Evolutionary conservation across 768 basidiomycete species (phyloP).

Genomic region (Psilocybe cyanescens): DNA sequence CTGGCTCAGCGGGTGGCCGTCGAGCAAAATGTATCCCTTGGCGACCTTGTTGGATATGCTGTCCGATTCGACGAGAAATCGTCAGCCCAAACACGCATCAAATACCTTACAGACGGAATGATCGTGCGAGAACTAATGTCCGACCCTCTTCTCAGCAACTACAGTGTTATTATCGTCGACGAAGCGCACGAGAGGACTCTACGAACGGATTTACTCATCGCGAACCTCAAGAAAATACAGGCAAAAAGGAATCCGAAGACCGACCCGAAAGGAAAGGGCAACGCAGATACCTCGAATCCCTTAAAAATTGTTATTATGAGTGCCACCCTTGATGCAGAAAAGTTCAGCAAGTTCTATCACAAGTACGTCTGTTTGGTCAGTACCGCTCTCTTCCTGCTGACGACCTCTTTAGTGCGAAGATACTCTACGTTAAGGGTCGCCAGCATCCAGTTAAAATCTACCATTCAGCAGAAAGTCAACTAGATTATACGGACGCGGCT

Average conservation of each 20-base stretch:
- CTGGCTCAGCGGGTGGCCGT: conserved; percentile 90
- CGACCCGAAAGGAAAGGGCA: conserved; percentile 48
- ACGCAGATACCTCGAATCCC: conserved; percentile 50
- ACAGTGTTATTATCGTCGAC: conserved; percentile 90
- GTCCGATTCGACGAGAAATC: conserved; percentile 93
- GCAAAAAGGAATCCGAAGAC: conserved; percentile 54
- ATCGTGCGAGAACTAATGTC: conserved; percentile 89
- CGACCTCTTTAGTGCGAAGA: conserved; percentile 64
- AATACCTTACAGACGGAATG: conserved; percentile 98
- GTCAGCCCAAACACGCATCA: conserved; percentile 78
- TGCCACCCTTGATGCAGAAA: conserved; percentile 95
- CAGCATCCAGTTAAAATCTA: conserved; percentile 90
- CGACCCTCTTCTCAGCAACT: conserved; percentile 75
- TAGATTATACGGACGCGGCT: conserved; percentile 88
- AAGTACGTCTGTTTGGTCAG: conserved; percentile 52
- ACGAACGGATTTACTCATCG: conserved; percentile 91
- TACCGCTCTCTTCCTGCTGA: background rate
- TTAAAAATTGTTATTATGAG: conserved; percentile 97
- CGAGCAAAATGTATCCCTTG: conserved; percentile 77
- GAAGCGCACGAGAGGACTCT: conserved; percentile 97
- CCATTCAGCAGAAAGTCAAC: conserved; percentile 72
- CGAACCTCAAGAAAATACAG: conserved; percentile 86
- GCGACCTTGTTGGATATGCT: conserved; percentile 87
- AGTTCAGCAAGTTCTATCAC: conserved; percentile 87
- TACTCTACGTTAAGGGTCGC: conserved; percentile 91